phyloP scores from a whole-genome alignment of 768 basidiomycete genomes.

The Boletellus emodensis region DNA sequence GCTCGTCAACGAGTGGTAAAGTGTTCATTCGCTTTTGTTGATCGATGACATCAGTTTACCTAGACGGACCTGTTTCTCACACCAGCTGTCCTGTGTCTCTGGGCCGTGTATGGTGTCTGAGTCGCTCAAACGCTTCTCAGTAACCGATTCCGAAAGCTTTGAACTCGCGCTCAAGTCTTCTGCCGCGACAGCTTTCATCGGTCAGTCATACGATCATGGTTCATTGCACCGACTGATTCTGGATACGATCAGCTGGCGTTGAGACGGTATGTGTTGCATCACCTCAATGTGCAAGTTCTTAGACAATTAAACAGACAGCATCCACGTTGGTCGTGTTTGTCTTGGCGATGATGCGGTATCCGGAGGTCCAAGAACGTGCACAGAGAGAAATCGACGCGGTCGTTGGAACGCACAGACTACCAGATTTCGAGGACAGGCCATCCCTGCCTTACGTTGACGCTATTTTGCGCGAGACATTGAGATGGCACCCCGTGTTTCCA shows the following conservation, averaged over 20 bases:
- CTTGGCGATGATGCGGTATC: slow-evolving; percentile 33
- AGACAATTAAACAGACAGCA: slow-evolving; percentile 23
- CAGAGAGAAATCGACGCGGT: slow-evolving; percentile 33
- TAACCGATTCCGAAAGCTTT: slow-evolving; percentile 18
- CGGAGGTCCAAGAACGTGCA: slow-evolving; percentile 32
- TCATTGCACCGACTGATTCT: slow-evolving; percentile 2
- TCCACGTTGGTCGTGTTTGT: slow-evolving; percentile 31
- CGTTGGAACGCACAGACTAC: slow-evolving; percentile 27
- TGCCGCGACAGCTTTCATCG: slow-evolving; percentile 32
- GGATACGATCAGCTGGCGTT: slow-evolving; percentile 22
- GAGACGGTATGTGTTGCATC: slow-evolving; percentile 22
- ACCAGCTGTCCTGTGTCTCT: slow-evolving; percentile 21
- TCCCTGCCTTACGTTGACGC: slow-evolving; percentile 32
- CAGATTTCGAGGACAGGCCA: slow-evolving; percentile 25
- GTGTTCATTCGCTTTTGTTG: neutral
- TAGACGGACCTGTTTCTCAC: neutral
- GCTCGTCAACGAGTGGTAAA: slow-evolving; percentile 25
- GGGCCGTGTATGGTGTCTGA: slow-evolving; percentile 30
- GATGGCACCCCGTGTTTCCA: slow-evolving; percentile 33
- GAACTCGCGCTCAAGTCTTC: slow-evolving; percentile 28
- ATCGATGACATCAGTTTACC: neutral
- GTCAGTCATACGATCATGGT: slow-evolving; percentile 9
- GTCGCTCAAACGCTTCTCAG: slow-evolving; percentile 21
- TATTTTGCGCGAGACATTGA: slow-evolving; percentile 33
- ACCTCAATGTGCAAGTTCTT: neutral